These are phyloP conservation scores for Aegilops tauschii DNA, from an alignment of 176 grass and related monocot genomes.

Conservation along the genomic window DNA sequence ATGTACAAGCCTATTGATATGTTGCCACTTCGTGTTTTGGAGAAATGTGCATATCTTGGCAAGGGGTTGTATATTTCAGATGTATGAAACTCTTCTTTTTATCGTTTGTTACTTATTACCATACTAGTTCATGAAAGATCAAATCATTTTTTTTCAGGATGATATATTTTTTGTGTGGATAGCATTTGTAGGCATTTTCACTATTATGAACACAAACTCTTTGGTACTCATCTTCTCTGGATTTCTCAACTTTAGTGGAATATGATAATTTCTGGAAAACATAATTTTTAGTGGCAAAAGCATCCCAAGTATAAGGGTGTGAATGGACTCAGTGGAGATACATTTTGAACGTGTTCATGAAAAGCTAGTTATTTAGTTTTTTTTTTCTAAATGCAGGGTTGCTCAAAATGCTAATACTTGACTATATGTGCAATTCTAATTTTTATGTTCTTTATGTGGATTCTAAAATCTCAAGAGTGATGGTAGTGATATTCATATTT, in stretches of 20 bases:
- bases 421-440: too few species aligned
- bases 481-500: neutral
- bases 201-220: neutral
- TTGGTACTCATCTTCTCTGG: neutral
- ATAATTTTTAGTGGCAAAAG: too few species aligned
- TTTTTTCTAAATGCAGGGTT: neutral
- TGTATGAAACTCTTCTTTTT: neutral
- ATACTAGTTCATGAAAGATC: neutral
- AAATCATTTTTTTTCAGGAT: neutral
- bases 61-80: neutral
- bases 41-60: neutral
- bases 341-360: too few species aligned
- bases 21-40: neutral
- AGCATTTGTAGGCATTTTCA: neutral
- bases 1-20: neutral
- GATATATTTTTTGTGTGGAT: neutral
- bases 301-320: neutral
- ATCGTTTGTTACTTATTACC: neutral
- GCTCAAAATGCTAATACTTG: too few species aligned
- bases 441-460: too few species aligned
- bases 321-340: neutral
- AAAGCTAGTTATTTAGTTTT: too few species aligned
- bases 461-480: too few species aligned
- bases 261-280: neutral
- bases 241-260: neutral